Evolutionary conservation across 768 basidiomycete genomes (phyloP).

Genomic region (Suillus paluster): DNA sequence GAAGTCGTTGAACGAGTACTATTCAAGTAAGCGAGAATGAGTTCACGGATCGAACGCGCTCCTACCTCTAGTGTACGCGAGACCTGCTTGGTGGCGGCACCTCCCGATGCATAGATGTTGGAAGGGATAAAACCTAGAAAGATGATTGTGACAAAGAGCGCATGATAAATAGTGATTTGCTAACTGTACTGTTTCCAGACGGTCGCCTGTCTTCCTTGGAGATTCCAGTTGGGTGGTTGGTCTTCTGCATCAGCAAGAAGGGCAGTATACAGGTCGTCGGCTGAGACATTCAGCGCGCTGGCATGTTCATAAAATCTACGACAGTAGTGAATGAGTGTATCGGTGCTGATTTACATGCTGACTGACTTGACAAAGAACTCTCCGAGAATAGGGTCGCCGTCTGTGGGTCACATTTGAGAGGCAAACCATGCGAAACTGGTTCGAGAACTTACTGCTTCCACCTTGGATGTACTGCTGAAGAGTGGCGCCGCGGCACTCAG

Average conservation of each 20-base stretch:
- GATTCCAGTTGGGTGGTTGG: slow-evolving; percentile 62
- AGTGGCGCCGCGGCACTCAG: slow-evolving; percentile 65
- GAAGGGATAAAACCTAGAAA: slow-evolving; percentile 34
- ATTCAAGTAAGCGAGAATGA: slow-evolving; percentile 1
- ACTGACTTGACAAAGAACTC: slow-evolving; percentile 69
- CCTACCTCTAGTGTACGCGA: slow-evolving; percentile 63
- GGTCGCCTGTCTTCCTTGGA: slow-evolving; percentile 62
- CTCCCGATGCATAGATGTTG: slow-evolving; percentile 43
- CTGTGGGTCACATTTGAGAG: slow-evolving; percentile 33
- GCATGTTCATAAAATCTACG: slow-evolving; percentile 56
- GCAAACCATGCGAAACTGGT: neutral
- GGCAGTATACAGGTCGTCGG: slow-evolving; percentile 55
- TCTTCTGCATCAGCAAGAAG: slow-evolving; percentile 62
- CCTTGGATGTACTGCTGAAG: slow-evolving; percentile 59
- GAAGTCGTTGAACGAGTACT: slow-evolving; percentile 71
- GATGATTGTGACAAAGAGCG: slow-evolving; percentile 2
- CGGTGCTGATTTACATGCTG: neutral
- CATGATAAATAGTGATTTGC: slow-evolving; percentile 4
- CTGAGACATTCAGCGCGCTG: slow-evolving; percentile 49
- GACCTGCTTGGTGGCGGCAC: slow-evolving; percentile 64
- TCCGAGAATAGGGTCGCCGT: slow-evolving; percentile 64
- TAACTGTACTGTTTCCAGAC: slow-evolving; percentile 59
- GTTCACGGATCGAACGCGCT: neutral
- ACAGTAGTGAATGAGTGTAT: neutral
- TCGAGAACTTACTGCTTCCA: slow-evolving; percentile 54